phyloP scores from a whole-genome alignment of 1,284 basidiomycete species.

The Leccinum fallax region DNA sequence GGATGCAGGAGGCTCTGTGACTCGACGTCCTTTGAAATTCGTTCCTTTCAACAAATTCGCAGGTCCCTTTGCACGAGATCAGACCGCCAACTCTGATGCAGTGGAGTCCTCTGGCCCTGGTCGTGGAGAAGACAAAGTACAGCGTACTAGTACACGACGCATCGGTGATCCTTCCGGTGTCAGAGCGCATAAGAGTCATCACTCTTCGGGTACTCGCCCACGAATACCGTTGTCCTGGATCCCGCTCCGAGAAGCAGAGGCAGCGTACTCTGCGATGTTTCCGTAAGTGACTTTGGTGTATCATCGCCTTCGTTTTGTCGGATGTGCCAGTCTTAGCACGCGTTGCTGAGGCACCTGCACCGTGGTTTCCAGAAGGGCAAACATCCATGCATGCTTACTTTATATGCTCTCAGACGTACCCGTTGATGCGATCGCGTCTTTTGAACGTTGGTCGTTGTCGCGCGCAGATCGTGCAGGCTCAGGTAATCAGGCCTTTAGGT shows the following conservation, averaged over 20 bases:
- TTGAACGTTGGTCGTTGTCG: not conserved
- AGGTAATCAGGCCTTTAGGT: not conserved
- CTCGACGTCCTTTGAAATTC: slow-evolving; percentile 31
- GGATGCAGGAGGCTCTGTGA: slow-evolving; percentile 8
- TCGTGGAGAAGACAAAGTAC: not conserved
- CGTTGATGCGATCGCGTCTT: not conserved
- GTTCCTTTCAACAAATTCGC: slow-evolving; percentile 28
- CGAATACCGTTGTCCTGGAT: slow-evolving; percentile 27
- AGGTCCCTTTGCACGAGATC: not conserved
- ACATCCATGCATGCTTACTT: not conserved
- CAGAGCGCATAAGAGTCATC: slow-evolving; percentile 1
- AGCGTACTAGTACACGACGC: not conserved
- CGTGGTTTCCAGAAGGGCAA: not conserved
- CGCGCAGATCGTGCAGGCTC: not conserved
- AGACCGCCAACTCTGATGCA: not conserved
- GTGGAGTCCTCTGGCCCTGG: not conserved
- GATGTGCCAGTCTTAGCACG: slow-evolving; percentile 6
- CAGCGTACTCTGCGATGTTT: slow-evolving; percentile 32
- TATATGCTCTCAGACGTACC: not conserved
- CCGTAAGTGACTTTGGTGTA: slow-evolving; percentile 20
- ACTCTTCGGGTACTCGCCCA: not conserved
- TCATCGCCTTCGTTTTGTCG: slow-evolving; percentile 2
- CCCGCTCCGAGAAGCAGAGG: slow-evolving; percentile 32
- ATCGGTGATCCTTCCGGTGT: not conserved
- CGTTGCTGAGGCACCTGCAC: not conserved